Evolutionary conservation across 192 early-diverging fungal genomes (phyloP).

Genomic region (Backusella tarrabulga): DNA sequence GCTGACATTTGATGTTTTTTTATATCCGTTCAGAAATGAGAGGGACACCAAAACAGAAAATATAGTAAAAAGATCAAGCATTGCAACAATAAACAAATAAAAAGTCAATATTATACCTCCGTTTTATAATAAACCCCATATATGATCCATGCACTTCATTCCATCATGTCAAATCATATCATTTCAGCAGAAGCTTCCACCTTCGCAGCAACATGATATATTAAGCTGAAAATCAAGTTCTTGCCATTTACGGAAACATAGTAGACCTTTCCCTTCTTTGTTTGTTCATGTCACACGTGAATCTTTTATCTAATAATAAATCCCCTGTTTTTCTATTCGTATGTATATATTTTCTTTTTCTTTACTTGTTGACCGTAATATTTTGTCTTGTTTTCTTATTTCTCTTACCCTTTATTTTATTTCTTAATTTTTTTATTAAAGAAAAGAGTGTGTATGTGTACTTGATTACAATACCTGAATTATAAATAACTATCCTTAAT

Average conservation of each 20-base stretch:
- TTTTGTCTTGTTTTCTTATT: background rate
- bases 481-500: background rate
- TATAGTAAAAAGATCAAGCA: background rate
- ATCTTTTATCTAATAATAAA: conserved; percentile 13
- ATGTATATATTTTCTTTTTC: background rate
- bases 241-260: conserved; percentile 1
- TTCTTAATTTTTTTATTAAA: background rate
- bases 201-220: background rate
- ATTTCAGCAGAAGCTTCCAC: background rate
- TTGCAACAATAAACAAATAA: background rate
- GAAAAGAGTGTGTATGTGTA: background rate
- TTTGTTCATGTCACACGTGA: conserved; percentile 16
- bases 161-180: background rate
- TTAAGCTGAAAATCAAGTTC: conserved; percentile 2
- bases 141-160: conserved; percentile 2
- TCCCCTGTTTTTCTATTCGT: background rate
- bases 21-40: background rate
- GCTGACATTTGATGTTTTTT: background rate
- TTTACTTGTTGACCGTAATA: background rate
- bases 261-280: background rate
- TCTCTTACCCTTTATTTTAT: background rate
- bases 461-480: background rate
- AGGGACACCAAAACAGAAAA: background rate
- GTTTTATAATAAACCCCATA: background rate
- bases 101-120: background rate